A percentile compares a stretch with the other conserved stretches of the same genome.
Evolutionary conservation across 2,329 filamentous ascomycete species (phyloP).

Genomic region (Pseudogymnoascus sp.): DNA sequence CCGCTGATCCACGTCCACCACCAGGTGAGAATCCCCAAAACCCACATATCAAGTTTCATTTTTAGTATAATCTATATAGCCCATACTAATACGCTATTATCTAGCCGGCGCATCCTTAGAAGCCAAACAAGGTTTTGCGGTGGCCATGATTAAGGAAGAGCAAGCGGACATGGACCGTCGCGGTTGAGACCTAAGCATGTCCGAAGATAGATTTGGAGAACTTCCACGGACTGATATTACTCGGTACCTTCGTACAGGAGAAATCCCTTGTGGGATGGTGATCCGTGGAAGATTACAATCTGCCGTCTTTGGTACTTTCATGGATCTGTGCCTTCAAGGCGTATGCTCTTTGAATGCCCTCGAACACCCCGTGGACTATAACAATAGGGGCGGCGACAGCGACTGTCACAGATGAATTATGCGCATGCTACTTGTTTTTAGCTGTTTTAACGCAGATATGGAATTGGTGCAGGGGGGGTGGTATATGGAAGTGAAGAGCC

Average conservation of each 20-base stretch:
- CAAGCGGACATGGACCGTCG: background rate
- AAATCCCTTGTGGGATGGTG: background rate
- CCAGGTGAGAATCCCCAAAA: background rate
- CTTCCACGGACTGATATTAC: background rate
- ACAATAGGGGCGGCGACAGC: background rate
- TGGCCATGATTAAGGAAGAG: background rate
- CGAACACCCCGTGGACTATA: background rate
- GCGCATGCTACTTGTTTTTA: background rate
- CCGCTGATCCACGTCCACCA: background rate
- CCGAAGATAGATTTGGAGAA: background rate
- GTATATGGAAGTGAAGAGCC: background rate
- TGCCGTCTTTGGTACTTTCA: background rate
- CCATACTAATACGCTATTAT: background rate
- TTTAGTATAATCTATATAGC: background rate
- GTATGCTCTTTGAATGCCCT: background rate
- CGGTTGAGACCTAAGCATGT: background rate
- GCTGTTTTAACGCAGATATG: background rate
- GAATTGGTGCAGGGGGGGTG: background rate
- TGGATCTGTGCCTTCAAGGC: background rate
- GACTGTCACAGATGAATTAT: background rate
- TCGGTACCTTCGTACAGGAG: background rate
- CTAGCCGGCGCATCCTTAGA: background rate
- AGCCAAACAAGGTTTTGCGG: background rate
- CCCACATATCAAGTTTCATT: background rate
- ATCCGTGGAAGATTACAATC: background rate